Base-by-base conservation (phyloP, 2,329 filamentous ascomycete genomes). In the Ascosphaera acerosa region DNA sequence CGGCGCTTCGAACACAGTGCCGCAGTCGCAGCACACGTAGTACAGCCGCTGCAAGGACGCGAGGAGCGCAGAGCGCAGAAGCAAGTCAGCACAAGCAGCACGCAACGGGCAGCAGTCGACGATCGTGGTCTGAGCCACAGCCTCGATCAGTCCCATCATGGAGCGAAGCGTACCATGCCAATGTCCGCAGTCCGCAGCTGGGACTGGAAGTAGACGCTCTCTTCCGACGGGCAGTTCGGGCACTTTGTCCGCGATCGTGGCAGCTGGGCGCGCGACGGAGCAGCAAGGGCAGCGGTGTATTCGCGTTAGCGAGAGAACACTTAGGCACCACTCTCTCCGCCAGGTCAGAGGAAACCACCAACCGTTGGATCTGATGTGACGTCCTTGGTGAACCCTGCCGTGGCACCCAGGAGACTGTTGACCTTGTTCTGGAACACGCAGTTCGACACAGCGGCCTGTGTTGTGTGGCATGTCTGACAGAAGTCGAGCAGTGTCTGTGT, bases 131-230 rank as follows among this genome's bases (percentile, higher is more conserved):
- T n/a, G n/a, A n/a, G n/a, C n/a, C n/a, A n/a, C n/a, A n/a, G n/a
- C n/a, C n/a, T n/a, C n/a, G n/a, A n/a, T n/a, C n/a, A n/a, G n/a
- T n/a, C n/a, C n/a, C n/a, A n/a, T n/a, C n/a, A n/a, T n/a, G n/a
- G n/a, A n/a, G 26, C 19, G 23, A 18, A 31, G 42, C 76, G 62
- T 55, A 94, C 87, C 87, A 97, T 97, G 58, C 87, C 87, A 28
- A 87, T 97, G 54, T 94, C 82, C 30, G 80, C 78, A 42, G 76
- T 91, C 54, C 87, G 76, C 59, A 94, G 82, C 51, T 97, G 87
- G 37, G 82, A 92, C 59, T 97, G 87, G 61, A 97, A 97, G 59
- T 91, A 97, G 36, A 97, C 89, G 29, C 82, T 81, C 56, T 94
- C 82, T 42, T 70, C 69, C 52, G 87, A 76, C 41, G 66, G 64